A percentile compares a stretch with the other conserved stretches of the same genome.
These are phyloP conservation scores for Piloderma croceum DNA, from an alignment of 768 basidiomycete genomes.

Conservation along the genomic window DNA sequence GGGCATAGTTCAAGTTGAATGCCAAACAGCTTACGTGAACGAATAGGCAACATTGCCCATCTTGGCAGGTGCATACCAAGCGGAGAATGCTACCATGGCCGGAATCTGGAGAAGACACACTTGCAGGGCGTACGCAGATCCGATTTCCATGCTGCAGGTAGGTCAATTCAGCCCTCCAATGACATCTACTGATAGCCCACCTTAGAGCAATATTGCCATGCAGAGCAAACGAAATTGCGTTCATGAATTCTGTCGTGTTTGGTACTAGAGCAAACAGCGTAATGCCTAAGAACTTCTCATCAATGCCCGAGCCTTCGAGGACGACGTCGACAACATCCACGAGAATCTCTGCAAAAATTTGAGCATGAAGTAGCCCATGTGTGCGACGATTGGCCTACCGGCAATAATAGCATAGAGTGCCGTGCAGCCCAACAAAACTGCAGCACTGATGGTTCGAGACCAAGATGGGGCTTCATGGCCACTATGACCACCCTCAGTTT, in stretches of 20 bases:
- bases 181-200: slow-evolving; percentile 35
- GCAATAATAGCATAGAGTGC: slow-evolving; percentile 93
- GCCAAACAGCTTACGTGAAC: slow-evolving; percentile 73
- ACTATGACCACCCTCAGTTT: slow-evolving; percentile 42
- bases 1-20: too few relatives aligned
- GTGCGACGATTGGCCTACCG: slow-evolving; percentile 46
- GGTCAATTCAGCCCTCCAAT: slow-evolving; percentile 1
- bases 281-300: slow-evolving; percentile 96
- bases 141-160: slow-evolving; percentile 88
- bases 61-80: slow-evolving; percentile 82
- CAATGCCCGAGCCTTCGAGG: slow-evolving; percentile 82
- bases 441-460: slow-evolving; percentile 87
- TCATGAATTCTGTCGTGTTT: slow-evolving; percentile 99
- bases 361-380: not conserved
- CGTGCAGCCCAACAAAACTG: slow-evolving; percentile 85
- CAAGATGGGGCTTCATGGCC: slow-evolving; percentile 94
- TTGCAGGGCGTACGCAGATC: slow-evolving; percentile 96
- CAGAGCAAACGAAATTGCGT: slow-evolving; percentile 95
- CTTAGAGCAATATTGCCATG: slow-evolving; percentile 96
- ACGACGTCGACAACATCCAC: slow-evolving; percentile 95
- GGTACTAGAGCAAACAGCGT: slow-evolving; percentile 96
- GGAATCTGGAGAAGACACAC: slow-evolving; percentile 97
- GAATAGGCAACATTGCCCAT: slow-evolving; percentile 86
- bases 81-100: slow-evolving; percentile 98
- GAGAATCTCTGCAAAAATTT: slow-evolving; percentile 63